Evolutionary conservation across 2,329 filamentous ascomycete species (phyloP).

Genomic region (Microsporum audouinii): DNA sequence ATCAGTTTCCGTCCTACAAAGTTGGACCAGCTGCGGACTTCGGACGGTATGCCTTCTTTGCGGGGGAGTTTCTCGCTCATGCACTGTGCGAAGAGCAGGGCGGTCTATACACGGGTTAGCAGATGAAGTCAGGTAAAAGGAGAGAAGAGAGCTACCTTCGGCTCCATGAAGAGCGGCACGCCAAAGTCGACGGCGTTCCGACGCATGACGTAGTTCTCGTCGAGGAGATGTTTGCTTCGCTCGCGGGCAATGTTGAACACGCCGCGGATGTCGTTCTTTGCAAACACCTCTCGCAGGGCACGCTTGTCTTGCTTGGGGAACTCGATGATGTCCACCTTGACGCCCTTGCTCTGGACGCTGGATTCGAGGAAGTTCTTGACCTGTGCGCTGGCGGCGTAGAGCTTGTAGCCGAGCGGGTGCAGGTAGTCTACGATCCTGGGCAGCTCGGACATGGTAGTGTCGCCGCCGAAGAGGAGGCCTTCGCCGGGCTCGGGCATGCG

Average conservation of each 20-base stretch:
- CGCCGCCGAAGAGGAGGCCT: slow-evolving; percentile 88
- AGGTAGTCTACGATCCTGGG: slow-evolving; percentile 76
- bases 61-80: slow-evolving; percentile 94
- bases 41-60: slow-evolving; percentile 72
- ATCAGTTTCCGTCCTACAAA: slow-evolving; percentile 64
- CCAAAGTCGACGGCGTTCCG: slow-evolving; percentile 97
- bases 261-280: slow-evolving; percentile 92
- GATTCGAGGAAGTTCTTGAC: slow-evolving; percentile 78
- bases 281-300: slow-evolving; percentile 83
- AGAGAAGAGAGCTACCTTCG: slow-evolving; percentile 52
- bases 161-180: slow-evolving; percentile 96
- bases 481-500: slow-evolving; percentile 87
- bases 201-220: slow-evolving; percentile 97
- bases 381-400: slow-evolving; percentile 70
- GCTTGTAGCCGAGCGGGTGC: slow-evolving; percentile 81
- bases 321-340: slow-evolving; percentile 78
- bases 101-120: slow-evolving; percentile 52
- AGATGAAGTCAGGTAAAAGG: neutral
- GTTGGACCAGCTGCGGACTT: slow-evolving; percentile 90
- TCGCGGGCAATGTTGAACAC: slow-evolving; percentile 87
- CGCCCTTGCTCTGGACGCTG: slow-evolving; percentile 48
- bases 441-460: slow-evolving; percentile 59
- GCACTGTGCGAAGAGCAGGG: slow-evolving; percentile 88
- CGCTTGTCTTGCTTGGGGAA: slow-evolving; percentile 96
- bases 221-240: slow-evolving; percentile 69